phyloP scores from a whole-genome alignment of 2,329 filamentous ascomycete genomes.

The Aureobasidium mangrovei region DNA sequence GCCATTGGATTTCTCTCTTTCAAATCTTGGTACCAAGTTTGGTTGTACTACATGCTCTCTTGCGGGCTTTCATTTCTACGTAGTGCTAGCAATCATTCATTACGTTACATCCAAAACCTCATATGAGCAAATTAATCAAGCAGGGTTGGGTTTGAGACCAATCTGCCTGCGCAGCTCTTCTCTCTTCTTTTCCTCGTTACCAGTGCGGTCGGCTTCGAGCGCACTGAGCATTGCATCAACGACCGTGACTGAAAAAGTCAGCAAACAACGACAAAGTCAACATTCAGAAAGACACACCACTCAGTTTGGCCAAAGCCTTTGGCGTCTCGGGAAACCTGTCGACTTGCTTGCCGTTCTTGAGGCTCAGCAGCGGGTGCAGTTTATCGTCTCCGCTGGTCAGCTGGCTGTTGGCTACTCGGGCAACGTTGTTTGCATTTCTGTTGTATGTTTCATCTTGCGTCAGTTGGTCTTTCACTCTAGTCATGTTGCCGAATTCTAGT shows the following conservation, averaged over 20 bases:
- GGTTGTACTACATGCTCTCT: neutral
- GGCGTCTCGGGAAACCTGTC: constrained; percentile 26
- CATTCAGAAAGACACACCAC: constrained; percentile 18
- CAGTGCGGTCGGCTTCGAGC: constrained; percentile 24
- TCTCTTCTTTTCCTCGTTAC: constrained; percentile 24
- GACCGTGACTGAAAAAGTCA: constrained; percentile 17
- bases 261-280: neutral
- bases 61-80: too few relatives aligned
- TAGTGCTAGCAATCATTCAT: neutral
- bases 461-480: neutral
- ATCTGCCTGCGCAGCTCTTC: constrained; percentile 25
- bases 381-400: constrained; percentile 24
- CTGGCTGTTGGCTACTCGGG: constrained; percentile 27
- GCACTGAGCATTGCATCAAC: constrained; percentile 25
- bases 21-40: neutral
- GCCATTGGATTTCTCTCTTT: neutral
- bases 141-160: constrained; percentile 25
- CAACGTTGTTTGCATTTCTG: constrained; percentile 26
- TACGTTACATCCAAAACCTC: neutral
- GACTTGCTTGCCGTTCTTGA: constrained; percentile 25
- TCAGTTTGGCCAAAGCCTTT: constrained; percentile 24
- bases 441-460: neutral
- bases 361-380: constrained; percentile 22
- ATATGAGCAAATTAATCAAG: constrained; percentile 13
- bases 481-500: neutral